phyloP scores from a whole-genome alignment of 768 basidiomycete species.

The Rhodotorula sphaerocarpa region DNA sequence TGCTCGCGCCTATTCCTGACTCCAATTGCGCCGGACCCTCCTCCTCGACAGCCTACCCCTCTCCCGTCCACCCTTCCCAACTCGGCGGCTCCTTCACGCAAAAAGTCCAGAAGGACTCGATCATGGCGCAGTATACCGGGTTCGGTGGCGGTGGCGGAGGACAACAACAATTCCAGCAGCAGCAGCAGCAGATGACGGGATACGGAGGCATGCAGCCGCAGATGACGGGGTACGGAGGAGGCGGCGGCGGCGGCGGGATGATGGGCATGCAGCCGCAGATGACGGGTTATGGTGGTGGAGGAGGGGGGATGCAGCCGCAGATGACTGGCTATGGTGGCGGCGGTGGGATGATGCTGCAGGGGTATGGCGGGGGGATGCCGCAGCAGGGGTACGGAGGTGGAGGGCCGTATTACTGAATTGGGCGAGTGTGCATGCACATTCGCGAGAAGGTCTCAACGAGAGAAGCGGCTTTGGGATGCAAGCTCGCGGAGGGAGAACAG shows the following conservation, averaged over 20 bases:
- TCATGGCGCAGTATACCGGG: slow-evolving; percentile 24
- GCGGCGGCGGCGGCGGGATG: background rate
- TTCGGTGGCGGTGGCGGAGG: no score
- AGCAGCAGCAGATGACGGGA: background rate
- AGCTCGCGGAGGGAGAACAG: no score
- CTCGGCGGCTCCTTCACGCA: slow-evolving; percentile 27
- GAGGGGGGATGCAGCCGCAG: background rate
- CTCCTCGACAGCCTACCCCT: slow-evolving; percentile 21
- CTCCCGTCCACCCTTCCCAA: background rate
- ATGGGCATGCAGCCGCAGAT: slow-evolving; percentile 4
- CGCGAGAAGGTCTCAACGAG: no score
- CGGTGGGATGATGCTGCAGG: background rate
- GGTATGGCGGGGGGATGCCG: no score
- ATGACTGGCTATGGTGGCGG: background rate
- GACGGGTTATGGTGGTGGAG: slow-evolving; percentile 12
- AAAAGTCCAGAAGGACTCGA: background rate
- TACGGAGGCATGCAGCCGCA: background rate
- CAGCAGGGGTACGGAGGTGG: no score
- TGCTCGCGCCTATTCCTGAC: no score
- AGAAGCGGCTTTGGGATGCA: no score
- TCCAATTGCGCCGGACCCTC: background rate
- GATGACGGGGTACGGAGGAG: slow-evolving; percentile 5
- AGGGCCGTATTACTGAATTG: no score
- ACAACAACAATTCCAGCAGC: background rate
- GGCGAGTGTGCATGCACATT: no score